These are phyloP conservation scores for Penicillium argentinense DNA, from an alignment of 495 filamentous ascomycete genomes.

Conservation along the genomic window DNA sequence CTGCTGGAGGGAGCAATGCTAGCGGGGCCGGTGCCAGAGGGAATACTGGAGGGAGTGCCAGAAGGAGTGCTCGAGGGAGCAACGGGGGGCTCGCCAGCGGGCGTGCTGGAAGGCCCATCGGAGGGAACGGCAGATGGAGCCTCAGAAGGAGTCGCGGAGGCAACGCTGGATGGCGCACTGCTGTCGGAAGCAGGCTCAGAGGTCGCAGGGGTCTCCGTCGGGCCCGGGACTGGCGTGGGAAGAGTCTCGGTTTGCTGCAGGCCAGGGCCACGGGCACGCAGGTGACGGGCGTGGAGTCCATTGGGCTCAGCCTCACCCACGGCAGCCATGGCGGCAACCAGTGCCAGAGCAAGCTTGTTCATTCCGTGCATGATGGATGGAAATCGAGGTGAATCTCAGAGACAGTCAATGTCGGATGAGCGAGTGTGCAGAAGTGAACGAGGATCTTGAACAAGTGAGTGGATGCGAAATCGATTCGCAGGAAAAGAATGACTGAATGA, in stretches of 20 bases:
- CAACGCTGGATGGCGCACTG: constrained; percentile 14
- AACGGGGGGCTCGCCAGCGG: constrained; percentile 8
- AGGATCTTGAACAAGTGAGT: constrained; percentile 11
- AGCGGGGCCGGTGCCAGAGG: constrained; percentile 9
- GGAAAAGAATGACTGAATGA: constrained; percentile 44
- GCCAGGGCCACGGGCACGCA: constrained; percentile 20
- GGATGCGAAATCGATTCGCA: constrained; percentile 52
- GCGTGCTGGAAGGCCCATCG: constrained; percentile 5
- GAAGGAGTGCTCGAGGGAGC: constrained; percentile 14
- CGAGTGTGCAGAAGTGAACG: background rate
- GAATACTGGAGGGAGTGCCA: constrained; percentile 2
- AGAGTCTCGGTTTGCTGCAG: background rate
- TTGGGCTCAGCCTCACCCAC: constrained; percentile 42
- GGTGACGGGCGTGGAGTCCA: constrained; percentile 32
- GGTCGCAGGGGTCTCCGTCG: background rate
- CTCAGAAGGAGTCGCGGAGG: constrained; percentile 1
- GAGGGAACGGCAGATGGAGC: background rate
- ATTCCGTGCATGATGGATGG: constrained; percentile 38
- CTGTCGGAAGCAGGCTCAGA: background rate
- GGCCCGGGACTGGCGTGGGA: constrained; percentile 9
- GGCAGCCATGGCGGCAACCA: constrained; percentile 49
- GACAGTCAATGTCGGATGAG: constrained; percentile 29
- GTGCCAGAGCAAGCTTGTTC: constrained; percentile 48
- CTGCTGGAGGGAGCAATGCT: constrained; percentile 4
- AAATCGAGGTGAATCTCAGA: constrained; percentile 1